Conservation (phyloP, 1,284 basidiomycete genomes). For the Xerocomus minutiporus region DNA sequence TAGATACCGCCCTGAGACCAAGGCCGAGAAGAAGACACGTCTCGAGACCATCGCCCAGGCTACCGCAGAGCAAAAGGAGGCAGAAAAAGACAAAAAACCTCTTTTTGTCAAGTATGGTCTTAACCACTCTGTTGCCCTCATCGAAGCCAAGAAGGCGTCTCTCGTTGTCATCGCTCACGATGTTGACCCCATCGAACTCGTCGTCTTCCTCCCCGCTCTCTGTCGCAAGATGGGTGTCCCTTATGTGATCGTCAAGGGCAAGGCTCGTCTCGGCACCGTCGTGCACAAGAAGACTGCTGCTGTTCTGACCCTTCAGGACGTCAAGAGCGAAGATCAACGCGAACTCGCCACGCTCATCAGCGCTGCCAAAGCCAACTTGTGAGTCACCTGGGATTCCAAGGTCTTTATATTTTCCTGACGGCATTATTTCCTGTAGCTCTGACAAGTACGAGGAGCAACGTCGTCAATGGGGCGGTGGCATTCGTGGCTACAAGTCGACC, state of each 20-base stretch:
- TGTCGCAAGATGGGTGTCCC: conserved; percentile 99
- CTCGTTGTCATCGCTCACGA: conserved; percentile 97
- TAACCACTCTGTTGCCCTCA: conserved; percentile 93
- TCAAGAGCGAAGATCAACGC: conserved; percentile 90
- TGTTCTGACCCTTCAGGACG: conserved; percentile 88
- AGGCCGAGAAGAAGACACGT: conserved; percentile 97
- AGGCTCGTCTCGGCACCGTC: conserved; percentile 94
- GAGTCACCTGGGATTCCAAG: conserved; percentile 27
- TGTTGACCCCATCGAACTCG: conserved; percentile 98
- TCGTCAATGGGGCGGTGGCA: conserved; percentile 93
- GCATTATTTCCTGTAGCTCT: conserved; percentile 48
- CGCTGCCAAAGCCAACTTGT: conserved; percentile 98
- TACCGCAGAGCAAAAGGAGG: conserved; percentile 75
- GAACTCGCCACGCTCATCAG: conserved; percentile 91
- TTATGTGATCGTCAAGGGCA: conserved; percentile 98
- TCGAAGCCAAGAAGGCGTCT: conserved; percentile 96
- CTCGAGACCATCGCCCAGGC: conserved; percentile 72
- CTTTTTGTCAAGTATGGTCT: conserved; percentile 95
- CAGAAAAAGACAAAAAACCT: conserved; percentile 86
- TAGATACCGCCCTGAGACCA: conserved; percentile 82
- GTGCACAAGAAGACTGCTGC: conserved; percentile 98
- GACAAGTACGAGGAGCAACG: conserved; percentile 95
- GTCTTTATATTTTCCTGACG: not conserved
- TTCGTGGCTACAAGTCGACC: conserved; percentile 89
- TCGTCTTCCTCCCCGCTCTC: conserved; percentile 95